Evolutionary conservation across 1,284 basidiomycete species (phyloP), one percentile per base, ranked within the genome.

Genomic region (Pseudozyma sp.): DNA sequence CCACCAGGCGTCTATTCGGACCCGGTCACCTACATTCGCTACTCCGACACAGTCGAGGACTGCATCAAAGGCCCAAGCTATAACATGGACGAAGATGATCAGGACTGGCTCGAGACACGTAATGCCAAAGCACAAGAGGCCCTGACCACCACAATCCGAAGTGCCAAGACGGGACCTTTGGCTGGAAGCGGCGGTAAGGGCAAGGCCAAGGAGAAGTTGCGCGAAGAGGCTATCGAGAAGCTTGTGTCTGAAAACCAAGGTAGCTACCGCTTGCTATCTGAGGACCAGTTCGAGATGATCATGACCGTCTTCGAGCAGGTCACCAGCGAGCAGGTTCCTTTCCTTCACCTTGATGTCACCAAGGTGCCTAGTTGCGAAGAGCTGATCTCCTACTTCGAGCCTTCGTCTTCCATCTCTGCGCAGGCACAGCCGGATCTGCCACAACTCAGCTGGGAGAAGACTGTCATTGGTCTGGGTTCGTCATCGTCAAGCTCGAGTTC

Each of bases 21-120:
- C 59, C 82, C 82, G 16, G 75, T 88, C 45, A 90, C 92, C 0
- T 96, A 94, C 85, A 89, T 97, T 66, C 90, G 91, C 69, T 93
- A 91, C 52, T 95, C 94, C 10, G 90, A 93, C 78, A 94, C 93
- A 2, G 91, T 93, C 71, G 97, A 99, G 83, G 94, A 97, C 79
- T 91, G 90, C 1, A 84, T 64, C 57, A 47, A 63, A 19, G 88
- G 88, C 4, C 93, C 91, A 83, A 90, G 91, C 5, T 98, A 99
- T 85, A 93, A 91, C 78, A 92, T 98, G 91, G 97, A 99, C 82
- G 97, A 99, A 85, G 92, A 93, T 42, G 97, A 99, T 86, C 90
- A 92, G 78, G 92, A 92, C 62, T 99, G 96, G 95, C 89, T 99
- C 42, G 91, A 92, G 71, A 92, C 91, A 85, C 94, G 94, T 84